phyloP scores from a whole-genome alignment of 2,329 filamentous ascomycete genomes.

The Pseudofabraea citricarpa region DNA sequence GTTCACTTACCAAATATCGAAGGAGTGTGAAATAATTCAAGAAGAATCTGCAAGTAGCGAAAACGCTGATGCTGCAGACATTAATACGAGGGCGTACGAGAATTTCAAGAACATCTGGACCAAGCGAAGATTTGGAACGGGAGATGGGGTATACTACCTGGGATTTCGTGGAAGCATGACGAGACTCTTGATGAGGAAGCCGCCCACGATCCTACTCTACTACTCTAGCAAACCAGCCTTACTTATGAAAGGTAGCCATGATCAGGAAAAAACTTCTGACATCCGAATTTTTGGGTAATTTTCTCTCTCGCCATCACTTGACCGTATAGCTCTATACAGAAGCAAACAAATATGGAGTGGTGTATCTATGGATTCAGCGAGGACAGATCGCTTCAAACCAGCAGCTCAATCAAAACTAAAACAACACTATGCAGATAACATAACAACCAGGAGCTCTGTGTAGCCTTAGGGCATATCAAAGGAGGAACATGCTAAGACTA shows the following conservation, averaged over 20 bases:
- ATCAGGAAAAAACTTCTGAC: constrained; percentile 11
- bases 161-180: constrained; percentile 29
- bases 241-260: constrained; percentile 14
- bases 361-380: constrained; percentile 11
- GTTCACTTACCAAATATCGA: constrained; percentile 24
- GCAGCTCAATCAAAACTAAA: constrained; percentile 14
- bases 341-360: constrained; percentile 15
- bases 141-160: constrained; percentile 26
- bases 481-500: constrained; percentile 11
- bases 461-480: constrained; percentile 17
- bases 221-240: constrained; percentile 13
- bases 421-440: too few species aligned
- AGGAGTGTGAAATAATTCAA: constrained; percentile 24
- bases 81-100: constrained; percentile 25
- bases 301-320: constrained; percentile 7
- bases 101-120: constrained; percentile 26
- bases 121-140: constrained; percentile 24
- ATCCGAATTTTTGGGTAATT: constrained; percentile 12
- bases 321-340: constrained; percentile 11
- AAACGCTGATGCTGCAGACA: constrained; percentile 17
- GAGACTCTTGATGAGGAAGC: constrained; percentile 15
- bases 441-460: constrained; percentile 12
- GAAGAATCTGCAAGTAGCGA: constrained; percentile 18
- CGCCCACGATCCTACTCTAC: constrained; percentile 10
- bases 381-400: constrained; percentile 10